Conservation (phyloP, 164 flowering plant species). For the Malania oleifera region DNA sequence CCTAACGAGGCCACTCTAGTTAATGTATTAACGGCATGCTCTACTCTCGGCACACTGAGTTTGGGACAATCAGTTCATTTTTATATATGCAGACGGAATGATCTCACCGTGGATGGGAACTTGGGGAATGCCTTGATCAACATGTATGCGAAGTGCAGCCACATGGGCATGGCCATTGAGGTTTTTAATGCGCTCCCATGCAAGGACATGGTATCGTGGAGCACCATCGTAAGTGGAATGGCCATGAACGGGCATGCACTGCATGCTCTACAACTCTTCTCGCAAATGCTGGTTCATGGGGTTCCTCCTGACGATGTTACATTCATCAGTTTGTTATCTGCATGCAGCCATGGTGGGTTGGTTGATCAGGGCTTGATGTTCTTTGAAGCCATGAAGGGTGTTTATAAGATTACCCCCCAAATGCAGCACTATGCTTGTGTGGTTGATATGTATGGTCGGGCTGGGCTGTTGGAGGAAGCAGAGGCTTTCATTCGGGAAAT, state of each 20-base stretch:
- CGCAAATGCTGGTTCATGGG: conserved; percentile 24
- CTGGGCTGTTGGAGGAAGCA: conserved; percentile 30
- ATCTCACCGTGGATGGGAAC: conserved; percentile 11
- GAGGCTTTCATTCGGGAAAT: conserved; percentile 25
- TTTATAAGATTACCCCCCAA: conserved; percentile 20
- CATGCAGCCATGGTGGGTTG: conserved; percentile 28
- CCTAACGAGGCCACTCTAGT: conserved; percentile 29
- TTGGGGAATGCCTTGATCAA: conserved; percentile 25
- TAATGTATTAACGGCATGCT: conserved; percentile 23
- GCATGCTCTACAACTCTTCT: conserved; percentile 22
- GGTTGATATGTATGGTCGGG: conserved; percentile 29
- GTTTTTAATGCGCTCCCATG: conserved; percentile 12
- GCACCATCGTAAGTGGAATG: conserved; percentile 26
- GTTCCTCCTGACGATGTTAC: conserved; percentile 25
- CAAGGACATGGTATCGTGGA: conserved; percentile 31
- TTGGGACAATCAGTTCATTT: conserved; percentile 21
- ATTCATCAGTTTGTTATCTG: conserved; percentile 27
- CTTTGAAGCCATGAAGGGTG: conserved; percentile 22
- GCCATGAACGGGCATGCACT: conserved; percentile 27
- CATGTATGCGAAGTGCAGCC: conserved; percentile 25
- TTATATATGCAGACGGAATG: conserved; percentile 5
- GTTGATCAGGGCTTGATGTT: conserved; percentile 21
- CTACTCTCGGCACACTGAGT: conserved; percentile 21
- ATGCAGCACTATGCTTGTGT: conserved; percentile 28
- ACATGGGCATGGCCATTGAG: conserved; percentile 14